A percentile compares a stretch with the other conserved stretches of the same genome.
Conservation (phyloP, 169 alveolate genomes). For the Condylostoma magnum region DNA sequence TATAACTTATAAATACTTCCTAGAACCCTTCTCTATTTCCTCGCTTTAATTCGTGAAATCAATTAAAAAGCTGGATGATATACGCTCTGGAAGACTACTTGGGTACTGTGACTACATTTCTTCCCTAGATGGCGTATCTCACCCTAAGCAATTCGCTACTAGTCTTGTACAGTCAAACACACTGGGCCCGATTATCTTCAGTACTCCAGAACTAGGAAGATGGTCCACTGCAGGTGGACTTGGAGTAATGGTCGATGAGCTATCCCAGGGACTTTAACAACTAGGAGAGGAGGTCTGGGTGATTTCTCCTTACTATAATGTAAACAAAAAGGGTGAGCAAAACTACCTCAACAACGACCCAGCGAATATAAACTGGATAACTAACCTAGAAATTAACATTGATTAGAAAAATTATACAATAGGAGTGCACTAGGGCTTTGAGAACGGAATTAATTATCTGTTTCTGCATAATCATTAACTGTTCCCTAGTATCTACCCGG, state of each 20-base stretch:
- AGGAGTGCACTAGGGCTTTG: conserved; percentile 79
- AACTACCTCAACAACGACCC: conserved; percentile 67
- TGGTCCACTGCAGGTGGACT: conserved; percentile 92
- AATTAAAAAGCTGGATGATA: background rate
- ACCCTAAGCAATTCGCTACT: conserved; percentile 30
- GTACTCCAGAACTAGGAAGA: conserved; percentile 87
- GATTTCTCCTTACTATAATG: conserved; percentile 85
- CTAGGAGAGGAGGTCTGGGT: conserved; percentile 82
- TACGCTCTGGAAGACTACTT: conserved; percentile 29
- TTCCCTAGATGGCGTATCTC: background rate
- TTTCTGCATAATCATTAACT: conserved; percentile 78
- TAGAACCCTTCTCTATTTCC: conserved; percentile 18
- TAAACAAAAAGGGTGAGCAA: conserved; percentile 73
- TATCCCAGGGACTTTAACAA: conserved; percentile 76
- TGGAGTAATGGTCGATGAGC: conserved; percentile 92
- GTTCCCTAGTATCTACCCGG: conserved; percentile 84
- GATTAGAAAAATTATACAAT: conserved; percentile 53
- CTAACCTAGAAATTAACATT: conserved; percentile 60
- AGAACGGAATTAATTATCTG: conserved; percentile 69
- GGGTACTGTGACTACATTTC: conserved; percentile 26
- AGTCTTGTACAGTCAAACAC: conserved; percentile 54
- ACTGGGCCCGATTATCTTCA: conserved; percentile 84
- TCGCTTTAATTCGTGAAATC: conserved; percentile 25
- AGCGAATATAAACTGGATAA: conserved; percentile 55
- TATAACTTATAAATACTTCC: background rate